Evolutionary conservation across 345 rosid species (phyloP).

Genomic region (Eutrema yunnanense): DNA sequence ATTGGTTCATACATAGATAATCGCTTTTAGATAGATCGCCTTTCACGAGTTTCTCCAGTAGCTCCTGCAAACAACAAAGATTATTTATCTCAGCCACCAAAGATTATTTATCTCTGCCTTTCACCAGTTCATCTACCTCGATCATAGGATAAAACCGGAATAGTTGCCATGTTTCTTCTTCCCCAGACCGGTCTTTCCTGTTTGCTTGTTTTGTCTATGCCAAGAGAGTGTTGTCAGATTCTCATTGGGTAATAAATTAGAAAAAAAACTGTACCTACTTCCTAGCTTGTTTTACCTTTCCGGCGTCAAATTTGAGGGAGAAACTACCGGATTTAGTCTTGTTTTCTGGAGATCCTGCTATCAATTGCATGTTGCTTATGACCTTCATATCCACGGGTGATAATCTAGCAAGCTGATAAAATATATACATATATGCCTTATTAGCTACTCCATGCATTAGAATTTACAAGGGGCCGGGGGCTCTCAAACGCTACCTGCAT

Average conservation of each 20-base stretch:
- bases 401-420: conserved; percentile 70
- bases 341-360: conserved; percentile 53
- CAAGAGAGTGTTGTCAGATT: conserved; percentile 13
- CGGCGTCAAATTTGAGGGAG: conserved; percentile 80
- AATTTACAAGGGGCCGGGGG: background rate
- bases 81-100: background rate
- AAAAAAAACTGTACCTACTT: background rate
- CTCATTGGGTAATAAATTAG: background rate
- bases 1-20: conserved; percentile 48
- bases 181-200: conserved; percentile 77
- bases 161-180: conserved; percentile 89
- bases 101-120: too few relatives aligned
- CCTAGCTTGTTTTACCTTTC: conserved; percentile 44
- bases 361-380: conserved; percentile 63
- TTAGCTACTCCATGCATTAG: background rate
- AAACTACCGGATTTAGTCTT: conserved; percentile 50
- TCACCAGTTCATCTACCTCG: conserved; percentile 49
- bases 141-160: conserved; percentile 85
- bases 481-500: conserved; percentile 64
- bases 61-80: conserved; percentile 47
- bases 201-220: conserved; percentile 70
- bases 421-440: background rate
- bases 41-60: conserved; percentile 65
- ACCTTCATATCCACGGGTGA: conserved; percentile 72
- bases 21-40: conserved; percentile 64